phyloP scores from a whole-genome alignment of 306 rosid genomes.

The Cicer judaicum region DNA sequence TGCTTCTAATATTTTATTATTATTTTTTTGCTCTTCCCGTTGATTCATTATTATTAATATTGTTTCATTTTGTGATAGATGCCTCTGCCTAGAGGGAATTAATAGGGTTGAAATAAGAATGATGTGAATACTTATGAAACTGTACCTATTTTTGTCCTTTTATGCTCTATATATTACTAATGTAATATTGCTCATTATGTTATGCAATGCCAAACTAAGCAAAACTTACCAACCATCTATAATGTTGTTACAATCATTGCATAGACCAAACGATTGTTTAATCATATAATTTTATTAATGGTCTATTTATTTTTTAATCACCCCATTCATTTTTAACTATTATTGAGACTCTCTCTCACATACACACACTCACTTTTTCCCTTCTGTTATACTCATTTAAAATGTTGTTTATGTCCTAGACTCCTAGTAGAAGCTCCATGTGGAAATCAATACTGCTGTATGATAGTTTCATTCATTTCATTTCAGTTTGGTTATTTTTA shows the following conservation, averaged over 20 bases:
- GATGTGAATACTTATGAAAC: conserved; percentile 60
- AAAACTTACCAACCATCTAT: not conserved
- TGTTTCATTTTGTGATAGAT: conserved; percentile 49
- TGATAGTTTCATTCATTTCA: conserved; percentile 10
- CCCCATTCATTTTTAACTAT: not conserved
- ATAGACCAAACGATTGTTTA: not conserved
- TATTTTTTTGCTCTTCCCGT: not conserved
- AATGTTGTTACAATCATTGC: not conserved
- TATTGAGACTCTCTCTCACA: not conserved
- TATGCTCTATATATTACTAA: conserved; percentile 28
- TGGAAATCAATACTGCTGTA: not conserved
- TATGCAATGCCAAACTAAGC: not conserved
- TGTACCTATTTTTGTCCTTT: conserved; percentile 30
- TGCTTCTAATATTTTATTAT: conserved; percentile 21
- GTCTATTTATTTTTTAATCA: not conserved
- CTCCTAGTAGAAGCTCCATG: too few relatives aligned
- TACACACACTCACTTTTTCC: not conserved
- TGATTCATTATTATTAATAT: conserved; percentile 33
- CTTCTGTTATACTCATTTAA: not conserved
- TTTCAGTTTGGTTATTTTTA: not conserved
- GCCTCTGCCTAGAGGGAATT: conserved; percentile 3
- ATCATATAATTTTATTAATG: not conserved
- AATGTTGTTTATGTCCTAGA: conserved; percentile 2
- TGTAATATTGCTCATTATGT: conserved; percentile 36
- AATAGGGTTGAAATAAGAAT: conserved; percentile 43